A percentile compares a stretch with the other conserved stretches of the same genome.
Evolutionary conservation across 2,329 filamentous ascomycete species (phyloP).

Genomic region (Raffaelea ambrosiae): DNA sequence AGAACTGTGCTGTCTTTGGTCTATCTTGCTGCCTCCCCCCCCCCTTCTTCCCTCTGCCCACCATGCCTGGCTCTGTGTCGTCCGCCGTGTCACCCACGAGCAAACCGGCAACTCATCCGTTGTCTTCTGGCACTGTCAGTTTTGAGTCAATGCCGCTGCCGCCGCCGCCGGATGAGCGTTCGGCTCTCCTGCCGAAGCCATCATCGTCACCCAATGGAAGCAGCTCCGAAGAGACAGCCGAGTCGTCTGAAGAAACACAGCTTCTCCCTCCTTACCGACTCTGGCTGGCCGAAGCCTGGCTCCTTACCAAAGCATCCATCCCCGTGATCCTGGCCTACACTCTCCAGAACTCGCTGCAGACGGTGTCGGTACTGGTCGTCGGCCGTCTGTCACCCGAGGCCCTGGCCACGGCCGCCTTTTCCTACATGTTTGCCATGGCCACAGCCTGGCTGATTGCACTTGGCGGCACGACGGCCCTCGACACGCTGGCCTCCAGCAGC

Average conservation of each 20-base stretch:
- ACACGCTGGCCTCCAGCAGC: conserved; percentile 73
- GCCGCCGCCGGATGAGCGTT: conserved; percentile 6
- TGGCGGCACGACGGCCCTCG: conserved; percentile 77
- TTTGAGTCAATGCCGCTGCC: not conserved
- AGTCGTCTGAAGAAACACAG: conserved; percentile 4
- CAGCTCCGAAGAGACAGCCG: not conserved
- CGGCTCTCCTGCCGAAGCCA: conserved; percentile 7
- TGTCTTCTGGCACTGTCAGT: not conserved
- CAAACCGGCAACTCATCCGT: not conserved
- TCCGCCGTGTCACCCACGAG: not conserved
- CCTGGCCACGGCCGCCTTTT: conserved; percentile 74
- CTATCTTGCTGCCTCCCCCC: not conserved
- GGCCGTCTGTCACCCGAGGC: conserved; percentile 73
- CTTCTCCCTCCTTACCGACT: conserved; percentile 7
- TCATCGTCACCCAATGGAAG: not conserved
- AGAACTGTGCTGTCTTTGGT: not conserved
- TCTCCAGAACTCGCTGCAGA: conserved; percentile 79
- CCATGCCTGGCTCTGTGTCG: not conserved
- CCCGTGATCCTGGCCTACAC: conserved; percentile 80
- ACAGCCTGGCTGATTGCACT: conserved; percentile 81
- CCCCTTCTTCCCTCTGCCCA: not conserved
- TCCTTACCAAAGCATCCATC: conserved; percentile 60
- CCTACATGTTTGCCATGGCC: conserved; percentile 90
- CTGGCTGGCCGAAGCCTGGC: conserved; percentile 52
- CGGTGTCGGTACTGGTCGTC: conserved; percentile 71